phyloP scores from a whole-genome alignment of 257 asterid species.

The Salvia miltiorrhiza region DNA sequence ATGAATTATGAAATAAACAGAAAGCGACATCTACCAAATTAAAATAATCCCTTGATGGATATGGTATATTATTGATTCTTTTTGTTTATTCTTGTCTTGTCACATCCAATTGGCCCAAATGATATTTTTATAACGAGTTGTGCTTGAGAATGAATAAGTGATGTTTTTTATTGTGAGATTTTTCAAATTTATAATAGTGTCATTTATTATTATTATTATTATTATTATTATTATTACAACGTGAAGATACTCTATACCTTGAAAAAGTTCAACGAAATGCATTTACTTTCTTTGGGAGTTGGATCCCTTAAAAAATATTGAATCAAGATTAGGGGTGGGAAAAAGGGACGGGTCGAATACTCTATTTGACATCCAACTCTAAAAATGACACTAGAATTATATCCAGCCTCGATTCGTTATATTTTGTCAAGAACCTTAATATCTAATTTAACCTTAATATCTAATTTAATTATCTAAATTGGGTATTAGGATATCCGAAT shows the following conservation, averaged over 20 bases:
- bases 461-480: no score
- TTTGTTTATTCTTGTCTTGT: background rate
- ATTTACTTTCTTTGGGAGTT: background rate
- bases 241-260: background rate
- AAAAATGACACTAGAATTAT: no score
- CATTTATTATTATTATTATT: background rate
- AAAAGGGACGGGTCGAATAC: no score
- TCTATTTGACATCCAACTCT: no score
- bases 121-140: background rate
- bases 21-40: constrained; percentile 3
- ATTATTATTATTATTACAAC: background rate
- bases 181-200: background rate
- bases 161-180: background rate
- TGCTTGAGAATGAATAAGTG: background rate
- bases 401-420: no score
- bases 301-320: background rate
- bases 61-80: background rate
- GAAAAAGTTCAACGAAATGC: background rate
- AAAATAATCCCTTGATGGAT: background rate
- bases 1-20: background rate
- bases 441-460: no score
- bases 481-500: no score
- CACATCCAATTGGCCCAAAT: background rate
- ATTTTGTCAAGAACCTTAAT: no score
- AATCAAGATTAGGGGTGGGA: background rate